phyloP scores from a whole-genome alignment of 2,329 filamentous ascomycete species.

The Colletotrichum australisinense region DNA sequence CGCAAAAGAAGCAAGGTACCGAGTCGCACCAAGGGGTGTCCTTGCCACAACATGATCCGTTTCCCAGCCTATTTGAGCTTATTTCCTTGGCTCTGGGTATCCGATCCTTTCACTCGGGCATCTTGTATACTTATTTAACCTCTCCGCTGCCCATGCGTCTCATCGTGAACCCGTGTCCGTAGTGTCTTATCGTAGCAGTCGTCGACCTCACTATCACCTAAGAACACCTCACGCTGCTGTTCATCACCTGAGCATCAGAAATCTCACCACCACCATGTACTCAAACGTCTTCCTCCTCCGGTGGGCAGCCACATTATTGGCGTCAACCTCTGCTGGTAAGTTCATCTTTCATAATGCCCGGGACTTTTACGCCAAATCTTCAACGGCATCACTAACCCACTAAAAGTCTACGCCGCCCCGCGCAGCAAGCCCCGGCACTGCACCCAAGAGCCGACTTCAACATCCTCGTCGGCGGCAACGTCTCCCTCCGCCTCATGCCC shows the following conservation, averaged over 20 bases:
- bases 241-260: background rate
- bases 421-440: conserved; percentile 16
- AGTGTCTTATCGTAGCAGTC: background rate
- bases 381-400: background rate
- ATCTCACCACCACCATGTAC: background rate
- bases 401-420: conserved; percentile 31
- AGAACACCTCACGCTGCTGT: background rate
- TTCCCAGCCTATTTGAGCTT: conserved; percentile 10
- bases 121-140: conserved; percentile 18
- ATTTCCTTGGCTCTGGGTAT: background rate
- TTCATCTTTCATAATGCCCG: background rate
- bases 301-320: conserved; percentile 26
- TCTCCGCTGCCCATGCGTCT: background rate
- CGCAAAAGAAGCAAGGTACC: conserved; percentile 8
- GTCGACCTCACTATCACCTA: background rate
- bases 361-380: background rate
- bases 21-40: conserved; percentile 2
- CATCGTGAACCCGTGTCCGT: background rate
- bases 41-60: conserved; percentile 13
- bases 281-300: conserved; percentile 3
- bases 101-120: background rate
- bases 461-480: conserved; percentile 37
- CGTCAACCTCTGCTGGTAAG: conserved; percentile 25
- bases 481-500: conserved; percentile 54
- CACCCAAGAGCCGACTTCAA: conserved; percentile 25